Evolutionary conservation across 2,329 filamentous ascomycete genomes (phyloP).

Genomic region (Neofusicoccum kwambonambiense): DNA sequence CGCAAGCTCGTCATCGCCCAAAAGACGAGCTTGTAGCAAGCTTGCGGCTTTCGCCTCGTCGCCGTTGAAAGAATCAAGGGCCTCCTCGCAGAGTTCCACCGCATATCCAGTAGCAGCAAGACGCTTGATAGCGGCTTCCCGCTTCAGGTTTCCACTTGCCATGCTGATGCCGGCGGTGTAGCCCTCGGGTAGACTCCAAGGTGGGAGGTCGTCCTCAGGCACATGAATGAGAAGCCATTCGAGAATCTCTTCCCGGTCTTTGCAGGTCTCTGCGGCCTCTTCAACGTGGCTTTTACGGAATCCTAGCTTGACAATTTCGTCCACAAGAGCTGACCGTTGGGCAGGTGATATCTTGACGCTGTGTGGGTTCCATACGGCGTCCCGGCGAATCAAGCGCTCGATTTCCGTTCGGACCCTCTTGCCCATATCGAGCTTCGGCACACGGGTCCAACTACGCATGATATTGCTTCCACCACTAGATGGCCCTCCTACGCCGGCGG

Average conservation of each 20-base stretch:
- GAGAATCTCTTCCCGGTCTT: constrained; percentile 85
- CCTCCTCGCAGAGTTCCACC: constrained; percentile 74
- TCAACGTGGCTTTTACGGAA: constrained; percentile 88
- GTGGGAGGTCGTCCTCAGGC: constrained; percentile 91
- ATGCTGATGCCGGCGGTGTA: constrained; percentile 90
- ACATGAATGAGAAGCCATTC: constrained; percentile 98
- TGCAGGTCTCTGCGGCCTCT: constrained; percentile 83
- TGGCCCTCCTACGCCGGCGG: constrained; percentile 29
- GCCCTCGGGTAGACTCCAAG: constrained; percentile 86
- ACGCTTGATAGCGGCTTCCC: constrained; percentile 78
- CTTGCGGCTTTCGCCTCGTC: constrained; percentile 78
- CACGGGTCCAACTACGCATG: constrained; percentile 76
- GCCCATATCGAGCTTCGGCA: constrained; percentile 92
- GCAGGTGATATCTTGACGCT: constrained; percentile 61
- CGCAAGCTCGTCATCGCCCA: constrained; percentile 39
- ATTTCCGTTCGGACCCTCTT: constrained; percentile 74
- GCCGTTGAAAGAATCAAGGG: constrained; percentile 66
- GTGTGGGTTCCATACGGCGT: constrained; percentile 85
- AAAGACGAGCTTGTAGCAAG: constrained; percentile 69
- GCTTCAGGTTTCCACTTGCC: constrained; percentile 75
- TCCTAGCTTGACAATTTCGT: constrained; percentile 73
- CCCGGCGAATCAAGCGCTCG: constrained; percentile 73
- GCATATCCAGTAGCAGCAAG: constrained; percentile 83
- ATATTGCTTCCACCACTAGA: constrained; percentile 34
- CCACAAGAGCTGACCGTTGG: constrained; percentile 62